These are phyloP conservation scores for Chloris gayana DNA, from an alignment of 176 grass and related monocot genomes.

Conservation along the genomic window DNA sequence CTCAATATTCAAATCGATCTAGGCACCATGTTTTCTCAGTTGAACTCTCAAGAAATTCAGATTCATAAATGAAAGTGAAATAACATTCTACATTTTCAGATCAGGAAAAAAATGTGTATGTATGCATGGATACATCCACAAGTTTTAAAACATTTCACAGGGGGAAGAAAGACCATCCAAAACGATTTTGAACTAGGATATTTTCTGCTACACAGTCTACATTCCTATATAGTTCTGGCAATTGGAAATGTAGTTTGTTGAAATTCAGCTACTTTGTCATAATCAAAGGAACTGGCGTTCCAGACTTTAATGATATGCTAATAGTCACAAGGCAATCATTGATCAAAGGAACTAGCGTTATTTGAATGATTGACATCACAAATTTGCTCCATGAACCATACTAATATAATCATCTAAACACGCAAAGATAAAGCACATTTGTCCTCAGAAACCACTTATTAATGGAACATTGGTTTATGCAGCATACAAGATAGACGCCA, in stretches of 20 bases:
- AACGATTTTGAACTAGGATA: background rate
- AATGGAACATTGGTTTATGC: background rate
- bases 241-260: background rate
- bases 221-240: background rate
- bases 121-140: background rate
- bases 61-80: constrained; percentile 4
- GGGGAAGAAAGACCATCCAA: background rate
- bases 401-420: background rate
- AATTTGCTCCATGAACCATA: background rate
- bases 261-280: background rate
- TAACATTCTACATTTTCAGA: background rate
- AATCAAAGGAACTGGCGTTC: background rate
- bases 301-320: background rate
- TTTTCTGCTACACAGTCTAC: background rate
- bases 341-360: background rate
- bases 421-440: background rate
- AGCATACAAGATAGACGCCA: background rate
- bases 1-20: constrained; percentile 14
- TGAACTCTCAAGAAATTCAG: background rate
- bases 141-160: background rate
- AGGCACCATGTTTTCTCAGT: background rate
- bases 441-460: background rate
- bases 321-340: background rate
- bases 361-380: background rate
- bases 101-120: background rate